A percentile compares a stretch with the other conserved stretches of the same genome.
These are phyloP conservation scores for Rhodotorula taiwanensis DNA, from an alignment of 768 basidiomycete species.

Conservation along the genomic window DNA sequence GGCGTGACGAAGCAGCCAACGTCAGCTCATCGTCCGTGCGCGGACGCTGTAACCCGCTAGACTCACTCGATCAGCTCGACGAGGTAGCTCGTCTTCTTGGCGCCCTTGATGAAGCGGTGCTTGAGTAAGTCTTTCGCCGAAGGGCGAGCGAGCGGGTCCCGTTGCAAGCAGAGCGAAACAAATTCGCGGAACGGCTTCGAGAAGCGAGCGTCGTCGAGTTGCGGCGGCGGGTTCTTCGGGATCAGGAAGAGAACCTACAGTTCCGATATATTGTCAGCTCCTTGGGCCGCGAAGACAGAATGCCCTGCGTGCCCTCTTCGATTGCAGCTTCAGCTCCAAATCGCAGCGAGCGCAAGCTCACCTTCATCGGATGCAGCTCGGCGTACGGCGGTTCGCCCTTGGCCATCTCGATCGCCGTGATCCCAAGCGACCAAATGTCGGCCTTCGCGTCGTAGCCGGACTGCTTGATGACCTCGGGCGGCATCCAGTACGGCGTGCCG, in stretches of 20 bases:
- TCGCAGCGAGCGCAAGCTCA: conserved; percentile 40
- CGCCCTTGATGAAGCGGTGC: conserved; percentile 91
- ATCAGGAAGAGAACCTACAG: conserved; percentile 88
- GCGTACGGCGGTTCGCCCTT: conserved; percentile 98
- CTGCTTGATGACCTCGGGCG: conserved; percentile 98
- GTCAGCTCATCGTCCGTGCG: conserved; percentile 53
- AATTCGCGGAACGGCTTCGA: conserved; percentile 92
- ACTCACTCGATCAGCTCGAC: conserved; percentile 88
- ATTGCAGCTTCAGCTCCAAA: no score
- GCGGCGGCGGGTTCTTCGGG: conserved; percentile 92
- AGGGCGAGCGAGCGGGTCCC: conserved; percentile 84
- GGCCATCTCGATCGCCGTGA: conserved; percentile 94
- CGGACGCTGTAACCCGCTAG: conserved; percentile 40
- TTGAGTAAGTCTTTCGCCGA: conserved; percentile 89
- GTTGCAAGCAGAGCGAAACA: conserved; percentile 81
- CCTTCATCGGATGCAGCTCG: conserved; percentile 98
- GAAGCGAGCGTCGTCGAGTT: conserved; percentile 72
- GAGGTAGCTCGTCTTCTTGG: conserved; percentile 87
- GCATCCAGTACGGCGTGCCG: conserved; percentile 94
- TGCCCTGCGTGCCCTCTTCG: background rate
- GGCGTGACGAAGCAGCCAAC: no score
- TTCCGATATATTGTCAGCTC: no score
- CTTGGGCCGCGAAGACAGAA: no score
- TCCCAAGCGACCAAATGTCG: conserved; percentile 97
- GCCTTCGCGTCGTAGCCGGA: conserved; percentile 98